Conservation (phyloP, 371 early-diverging fungal genomes). For the Mycotypha africana region DNA sequence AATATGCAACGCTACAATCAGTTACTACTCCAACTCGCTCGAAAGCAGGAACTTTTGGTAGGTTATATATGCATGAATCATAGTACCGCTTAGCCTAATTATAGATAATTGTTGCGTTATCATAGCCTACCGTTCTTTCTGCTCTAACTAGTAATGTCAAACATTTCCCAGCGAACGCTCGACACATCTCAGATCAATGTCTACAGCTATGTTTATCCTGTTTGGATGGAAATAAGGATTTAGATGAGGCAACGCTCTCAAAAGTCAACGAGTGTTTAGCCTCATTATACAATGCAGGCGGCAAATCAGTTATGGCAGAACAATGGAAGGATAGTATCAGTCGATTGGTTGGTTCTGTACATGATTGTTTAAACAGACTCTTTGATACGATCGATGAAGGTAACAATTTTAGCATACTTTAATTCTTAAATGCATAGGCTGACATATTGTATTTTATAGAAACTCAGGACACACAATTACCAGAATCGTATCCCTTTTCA, state of each 20-base stretch:
- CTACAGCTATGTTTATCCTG: conserved; percentile 48
- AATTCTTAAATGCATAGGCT: neutral
- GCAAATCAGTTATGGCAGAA: conserved; percentile 35
- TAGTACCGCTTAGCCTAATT: neutral
- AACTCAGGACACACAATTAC: conserved; percentile 8
- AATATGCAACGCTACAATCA: conserved; percentile 50
- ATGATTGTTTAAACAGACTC: conserved; percentile 42
- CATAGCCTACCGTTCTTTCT: conserved; percentile 36
- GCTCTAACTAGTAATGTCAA: conserved; percentile 44
- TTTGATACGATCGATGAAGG: conserved; percentile 61
- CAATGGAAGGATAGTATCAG: conserved; percentile 45
- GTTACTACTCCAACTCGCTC: conserved; percentile 35
- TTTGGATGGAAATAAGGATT: conserved; percentile 40
- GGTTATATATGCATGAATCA: neutral
- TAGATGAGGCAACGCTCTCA: conserved; percentile 23
- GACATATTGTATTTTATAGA: conserved; percentile 13
- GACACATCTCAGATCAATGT: conserved; percentile 43
- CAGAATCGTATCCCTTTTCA: conserved; percentile 22
- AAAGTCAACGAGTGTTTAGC: conserved; percentile 42
- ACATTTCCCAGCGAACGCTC: conserved; percentile 51
- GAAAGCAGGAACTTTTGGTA: conserved; percentile 47
- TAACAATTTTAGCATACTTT: conserved; percentile 2
- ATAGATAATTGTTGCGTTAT: neutral
- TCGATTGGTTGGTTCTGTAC: conserved; percentile 46
- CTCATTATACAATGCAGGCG: conserved; percentile 34